Conservation (phyloP, 1,139 yeast genomes). For the Taphrina communis region DNA sequence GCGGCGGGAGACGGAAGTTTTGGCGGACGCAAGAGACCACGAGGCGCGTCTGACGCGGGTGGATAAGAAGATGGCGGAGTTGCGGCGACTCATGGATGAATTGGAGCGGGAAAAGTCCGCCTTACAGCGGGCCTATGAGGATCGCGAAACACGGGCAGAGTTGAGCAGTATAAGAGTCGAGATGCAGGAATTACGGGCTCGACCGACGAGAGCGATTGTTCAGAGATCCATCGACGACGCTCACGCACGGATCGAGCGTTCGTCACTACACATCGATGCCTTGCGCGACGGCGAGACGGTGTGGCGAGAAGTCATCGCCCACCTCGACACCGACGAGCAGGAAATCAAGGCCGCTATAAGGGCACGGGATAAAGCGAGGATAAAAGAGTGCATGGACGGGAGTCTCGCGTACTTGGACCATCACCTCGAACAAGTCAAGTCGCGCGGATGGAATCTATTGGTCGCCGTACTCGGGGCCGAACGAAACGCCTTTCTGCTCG, state of each 20-base stretch:
- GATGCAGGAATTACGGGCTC: not conserved
- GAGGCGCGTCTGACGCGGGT: not conserved
- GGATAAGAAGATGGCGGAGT: not conserved
- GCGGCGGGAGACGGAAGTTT: not conserved
- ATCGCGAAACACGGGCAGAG: not conserved
- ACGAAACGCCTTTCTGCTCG: not conserved
- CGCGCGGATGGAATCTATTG: conserved; percentile 1
- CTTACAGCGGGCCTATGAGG: not conserved
- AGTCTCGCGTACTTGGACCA: not conserved
- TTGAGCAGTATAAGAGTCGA: not conserved
- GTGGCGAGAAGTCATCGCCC: not conserved
- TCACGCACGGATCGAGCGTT: not conserved
- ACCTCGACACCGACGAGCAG: not conserved
- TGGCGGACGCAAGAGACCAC: not conserved
- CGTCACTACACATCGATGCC: not conserved
- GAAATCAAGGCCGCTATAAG: not conserved
- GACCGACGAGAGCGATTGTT: not conserved
- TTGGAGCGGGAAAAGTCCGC: not conserved
- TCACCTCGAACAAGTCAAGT: not conserved
- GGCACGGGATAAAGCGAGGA: not conserved
- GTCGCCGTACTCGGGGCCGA: conserved; percentile 3
- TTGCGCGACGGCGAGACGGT: not conserved
- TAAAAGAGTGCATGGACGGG: not conserved
- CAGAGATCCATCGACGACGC: not conserved
- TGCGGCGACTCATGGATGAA: not conserved